phyloP scores from a whole-genome alignment of 345 rosid genomes.

The Arabidopsis thaliana region TAIR10.1 NC_003074.8:11128501-11129000 shows the following conservation, averaged over 20 bases:
- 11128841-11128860: slow-evolving; percentile 26
- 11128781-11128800: slow-evolving; percentile 40
- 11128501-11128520: not conserved
- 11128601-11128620: not conserved
- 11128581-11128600: not conserved
- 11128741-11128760: slow-evolving; percentile 40
- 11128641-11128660: not conserved
- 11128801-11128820: slow-evolving; percentile 40
- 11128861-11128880: slow-evolving; percentile 16
- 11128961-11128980: slow-evolving; percentile 84
- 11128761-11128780: slow-evolving; percentile 43
- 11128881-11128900: slow-evolving; percentile 51
- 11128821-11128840: slow-evolving; percentile 33
- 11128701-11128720: slow-evolving; percentile 20
- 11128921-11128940: slow-evolving; percentile 95
- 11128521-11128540: not conserved
- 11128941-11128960: slow-evolving; percentile 85
- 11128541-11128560: not conserved
- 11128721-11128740: slow-evolving; percentile 6
- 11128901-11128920: slow-evolving; percentile 84
- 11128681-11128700: slow-evolving; percentile 35
- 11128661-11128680: not conserved
- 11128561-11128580: not conserved
- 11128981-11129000: slow-evolving; percentile 88
- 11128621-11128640: not conserved